Evolutionary conservation across 176 grass and related monocot genomes (phyloP).

Genomic region (Dactylis glomerata): DNA sequence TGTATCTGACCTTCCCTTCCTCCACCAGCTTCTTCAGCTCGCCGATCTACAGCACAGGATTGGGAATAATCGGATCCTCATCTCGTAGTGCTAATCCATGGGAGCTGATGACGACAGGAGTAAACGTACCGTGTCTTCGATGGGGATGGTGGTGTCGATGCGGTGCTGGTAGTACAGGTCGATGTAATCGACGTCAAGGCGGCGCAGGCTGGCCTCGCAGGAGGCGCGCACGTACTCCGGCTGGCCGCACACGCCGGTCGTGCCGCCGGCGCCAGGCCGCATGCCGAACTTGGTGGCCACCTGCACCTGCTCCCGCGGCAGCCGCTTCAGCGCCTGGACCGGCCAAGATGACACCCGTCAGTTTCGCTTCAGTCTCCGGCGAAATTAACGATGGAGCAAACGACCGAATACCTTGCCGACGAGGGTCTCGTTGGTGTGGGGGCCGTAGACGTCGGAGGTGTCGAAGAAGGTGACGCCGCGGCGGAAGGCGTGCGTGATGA

Average conservation of each 20-base stretch:
- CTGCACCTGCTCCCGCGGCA: conserved; percentile 68
- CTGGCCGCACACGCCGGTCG: too few species aligned
- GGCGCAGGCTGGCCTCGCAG: too few species aligned
- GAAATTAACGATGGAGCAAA: neutral
- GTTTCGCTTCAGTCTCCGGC: neutral
- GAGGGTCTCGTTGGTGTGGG: conserved; percentile 57
- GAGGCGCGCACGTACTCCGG: too few species aligned
- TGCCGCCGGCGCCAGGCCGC: neutral
- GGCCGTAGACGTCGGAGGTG: conserved; percentile 70
- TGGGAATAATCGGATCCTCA: too few species aligned
- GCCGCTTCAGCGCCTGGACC: conserved; percentile 55
- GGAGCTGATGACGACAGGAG: neutral
- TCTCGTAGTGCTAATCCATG: too few species aligned
- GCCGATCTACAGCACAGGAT: too few species aligned
- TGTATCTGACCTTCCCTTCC: too few species aligned
- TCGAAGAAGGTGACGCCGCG: conserved; percentile 76
- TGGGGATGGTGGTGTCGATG: conserved; percentile 44
- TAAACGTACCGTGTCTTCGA: conserved; percentile 57
- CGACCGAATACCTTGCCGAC: conserved; percentile 43
- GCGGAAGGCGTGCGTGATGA: conserved; percentile 64
- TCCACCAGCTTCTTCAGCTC: too few species aligned
- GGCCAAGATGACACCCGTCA: neutral
- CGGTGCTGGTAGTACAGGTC: conserved; percentile 78
- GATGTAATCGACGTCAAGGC: conserved; percentile 19
- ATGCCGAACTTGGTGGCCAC: conserved; percentile 75